phyloP scores from a whole-genome alignment of 257 asterid genomes.

The Solanum okadae region DNA sequence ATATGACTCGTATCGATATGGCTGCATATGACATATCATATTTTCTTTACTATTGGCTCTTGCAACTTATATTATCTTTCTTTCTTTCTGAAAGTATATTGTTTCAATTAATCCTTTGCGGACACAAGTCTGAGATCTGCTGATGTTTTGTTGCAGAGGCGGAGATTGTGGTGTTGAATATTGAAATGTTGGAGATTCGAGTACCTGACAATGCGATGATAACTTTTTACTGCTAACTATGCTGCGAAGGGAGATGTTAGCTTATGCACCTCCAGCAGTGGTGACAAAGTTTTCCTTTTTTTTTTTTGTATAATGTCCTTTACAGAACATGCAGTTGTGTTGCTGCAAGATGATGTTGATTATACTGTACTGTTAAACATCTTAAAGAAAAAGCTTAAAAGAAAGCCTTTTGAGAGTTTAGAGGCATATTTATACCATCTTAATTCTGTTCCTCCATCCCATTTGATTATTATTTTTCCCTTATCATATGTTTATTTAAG shows the following conservation, averaged over 20 bases:
- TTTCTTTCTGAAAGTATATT: not conserved
- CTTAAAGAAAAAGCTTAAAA: conserved; percentile 1
- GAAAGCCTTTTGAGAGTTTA: not conserved
- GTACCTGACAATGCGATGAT: not conserved
- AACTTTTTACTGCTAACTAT: conserved; percentile 3
- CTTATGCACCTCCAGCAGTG: conserved; percentile 3
- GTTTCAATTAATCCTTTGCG: not conserved
- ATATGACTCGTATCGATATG: not conserved
- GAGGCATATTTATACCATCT: not conserved
- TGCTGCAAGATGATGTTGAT: not conserved
- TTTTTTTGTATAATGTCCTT: not conserved
- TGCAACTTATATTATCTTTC: not conserved
- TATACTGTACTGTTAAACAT: not conserved
- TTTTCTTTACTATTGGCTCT: not conserved
- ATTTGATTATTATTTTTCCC: not conserved
- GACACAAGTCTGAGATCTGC: not conserved
- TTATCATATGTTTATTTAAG: not conserved
- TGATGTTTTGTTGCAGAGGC: conserved; percentile 25
- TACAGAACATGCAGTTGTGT: not conserved
- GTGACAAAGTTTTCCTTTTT: not conserved
- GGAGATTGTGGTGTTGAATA: conserved; percentile 47
- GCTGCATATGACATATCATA: not conserved
- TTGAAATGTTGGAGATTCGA: not conserved
- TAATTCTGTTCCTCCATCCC: not conserved
- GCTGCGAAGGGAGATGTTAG: not conserved